phyloP scores from a whole-genome alignment of 441 rosid species.

The Populus hybrid region DNA sequence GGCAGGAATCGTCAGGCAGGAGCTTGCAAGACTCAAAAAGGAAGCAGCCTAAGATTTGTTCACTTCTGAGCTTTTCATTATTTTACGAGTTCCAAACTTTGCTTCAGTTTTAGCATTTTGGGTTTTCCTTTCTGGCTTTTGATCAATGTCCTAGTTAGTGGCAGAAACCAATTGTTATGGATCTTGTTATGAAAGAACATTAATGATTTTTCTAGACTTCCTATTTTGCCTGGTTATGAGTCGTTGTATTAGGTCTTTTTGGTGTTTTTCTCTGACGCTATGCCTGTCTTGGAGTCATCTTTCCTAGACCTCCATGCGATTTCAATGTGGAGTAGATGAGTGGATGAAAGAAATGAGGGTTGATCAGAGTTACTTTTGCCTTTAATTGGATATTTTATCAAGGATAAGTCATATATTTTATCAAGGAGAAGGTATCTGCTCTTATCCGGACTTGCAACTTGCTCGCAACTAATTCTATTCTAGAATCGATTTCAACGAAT shows the following conservation, averaged over 20 bases:
- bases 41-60: constrained; percentile 30
- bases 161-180: not conserved
- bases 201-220: not conserved
- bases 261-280: not conserved
- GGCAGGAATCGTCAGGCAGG: constrained; percentile 51
- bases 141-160: not conserved
- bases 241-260: not conserved
- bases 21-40: constrained; percentile 52
- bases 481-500: not conserved
- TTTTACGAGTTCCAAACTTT: not conserved
- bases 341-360: not conserved
- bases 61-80: not conserved
- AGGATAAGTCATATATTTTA: not conserved
- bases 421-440: not conserved
- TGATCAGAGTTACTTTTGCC: not conserved
- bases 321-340: not conserved
- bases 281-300: not conserved
- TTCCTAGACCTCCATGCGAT: not conserved
- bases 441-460: not conserved
- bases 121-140: constrained; percentile 21
- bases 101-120: not conserved
- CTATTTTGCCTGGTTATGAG: not conserved
- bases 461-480: not conserved
- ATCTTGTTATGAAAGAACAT: not conserved
- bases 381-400: not conserved